A percentile compares a stretch with the other conserved stretches of the same genome.
phyloP scores from a whole-genome alignment of 495 filamentous ascomycete genomes.

The Cairneyella variabilis region DNA sequence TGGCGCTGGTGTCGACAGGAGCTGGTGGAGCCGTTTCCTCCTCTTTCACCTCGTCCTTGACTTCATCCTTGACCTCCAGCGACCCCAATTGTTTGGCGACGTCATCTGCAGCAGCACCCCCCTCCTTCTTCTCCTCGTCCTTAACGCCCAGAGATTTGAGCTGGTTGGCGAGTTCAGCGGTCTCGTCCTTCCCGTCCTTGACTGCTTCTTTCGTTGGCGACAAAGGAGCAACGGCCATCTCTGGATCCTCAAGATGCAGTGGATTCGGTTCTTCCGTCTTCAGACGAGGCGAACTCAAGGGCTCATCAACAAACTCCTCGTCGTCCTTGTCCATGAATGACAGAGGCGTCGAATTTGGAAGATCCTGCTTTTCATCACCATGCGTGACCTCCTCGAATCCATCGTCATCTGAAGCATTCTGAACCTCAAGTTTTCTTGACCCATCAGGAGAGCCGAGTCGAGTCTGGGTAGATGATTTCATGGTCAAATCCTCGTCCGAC shows the following conservation, averaged over 20 bases:
- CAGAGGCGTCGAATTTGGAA: conserved; percentile 21
- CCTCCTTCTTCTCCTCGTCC: too few species aligned
- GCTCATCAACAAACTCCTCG: conserved; percentile 69
- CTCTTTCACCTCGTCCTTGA: not conserved
- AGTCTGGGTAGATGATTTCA: conserved; percentile 37
- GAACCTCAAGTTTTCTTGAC: conserved; percentile 59
- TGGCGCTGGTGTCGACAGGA: not conserved
- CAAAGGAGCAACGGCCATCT: conserved; percentile 44
- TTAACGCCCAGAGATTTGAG: conserved; percentile 18
- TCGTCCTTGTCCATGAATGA: conserved; percentile 53
- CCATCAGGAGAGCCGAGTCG: conserved; percentile 34
- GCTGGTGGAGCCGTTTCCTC: conserved; percentile 5
- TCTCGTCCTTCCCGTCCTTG: too few species aligned
- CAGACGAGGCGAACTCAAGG: conserved; percentile 55
- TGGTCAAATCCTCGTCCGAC: conserved; percentile 41
- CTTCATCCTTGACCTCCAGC: not conserved
- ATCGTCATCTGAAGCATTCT: conserved; percentile 82
- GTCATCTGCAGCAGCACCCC: too few species aligned
- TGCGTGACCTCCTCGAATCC: conserved; percentile 89
- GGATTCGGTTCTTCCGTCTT: conserved; percentile 35
- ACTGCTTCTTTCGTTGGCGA: conserved; percentile 46
- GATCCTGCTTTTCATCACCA: conserved; percentile 40
- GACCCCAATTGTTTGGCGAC: not conserved
- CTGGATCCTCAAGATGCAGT: conserved; percentile 37
- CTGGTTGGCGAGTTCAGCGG: conserved; percentile 19